Evolutionary conservation across 768 basidiomycete species (phyloP).

Genomic region (Butyriboletus loyo): DNA sequence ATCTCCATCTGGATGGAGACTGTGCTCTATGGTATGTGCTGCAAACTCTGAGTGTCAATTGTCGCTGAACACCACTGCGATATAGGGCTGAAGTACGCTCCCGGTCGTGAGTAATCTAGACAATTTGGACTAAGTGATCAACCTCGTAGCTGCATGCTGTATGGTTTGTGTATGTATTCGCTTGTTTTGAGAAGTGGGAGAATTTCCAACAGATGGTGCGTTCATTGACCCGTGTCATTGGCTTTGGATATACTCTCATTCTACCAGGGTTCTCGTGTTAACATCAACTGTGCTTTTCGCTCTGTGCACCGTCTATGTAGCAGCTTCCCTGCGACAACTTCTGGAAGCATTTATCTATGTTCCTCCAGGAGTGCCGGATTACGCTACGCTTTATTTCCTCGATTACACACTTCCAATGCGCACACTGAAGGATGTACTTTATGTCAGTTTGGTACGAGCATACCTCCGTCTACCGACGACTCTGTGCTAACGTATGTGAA

Average conservation of each 20-base stretch:
- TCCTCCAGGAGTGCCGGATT: constrained; percentile 3
- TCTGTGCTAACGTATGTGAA: neutral
- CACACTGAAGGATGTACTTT: constrained; percentile 14
- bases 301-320: constrained; percentile 9
- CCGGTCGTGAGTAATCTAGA: neutral
- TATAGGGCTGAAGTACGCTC: constrained; percentile 10
- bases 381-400: constrained; percentile 11
- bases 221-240: neutral
- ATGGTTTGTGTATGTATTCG: constrained; percentile 13
- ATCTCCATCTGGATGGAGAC: constrained; percentile 17
- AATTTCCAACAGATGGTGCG: constrained; percentile 3
- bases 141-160: constrained; percentile 11
- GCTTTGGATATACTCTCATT: neutral
- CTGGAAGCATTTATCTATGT: constrained; percentile 15
- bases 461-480: neutral
- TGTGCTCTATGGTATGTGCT: constrained; percentile 15
- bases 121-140: neutral
- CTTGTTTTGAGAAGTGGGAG: constrained; percentile 1
- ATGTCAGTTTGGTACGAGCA: constrained; percentile 12
- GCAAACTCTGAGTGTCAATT: neutral
- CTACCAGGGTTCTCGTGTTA: constrained; percentile 8
- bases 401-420: constrained; percentile 9
- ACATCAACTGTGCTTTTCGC: constrained; percentile 14
- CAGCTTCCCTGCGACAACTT: constrained; percentile 14
- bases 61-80: neutral